phyloP scores from a whole-genome alignment of 495 filamentous ascomycete genomes.

The Talaromyces wortmannii region DNA sequence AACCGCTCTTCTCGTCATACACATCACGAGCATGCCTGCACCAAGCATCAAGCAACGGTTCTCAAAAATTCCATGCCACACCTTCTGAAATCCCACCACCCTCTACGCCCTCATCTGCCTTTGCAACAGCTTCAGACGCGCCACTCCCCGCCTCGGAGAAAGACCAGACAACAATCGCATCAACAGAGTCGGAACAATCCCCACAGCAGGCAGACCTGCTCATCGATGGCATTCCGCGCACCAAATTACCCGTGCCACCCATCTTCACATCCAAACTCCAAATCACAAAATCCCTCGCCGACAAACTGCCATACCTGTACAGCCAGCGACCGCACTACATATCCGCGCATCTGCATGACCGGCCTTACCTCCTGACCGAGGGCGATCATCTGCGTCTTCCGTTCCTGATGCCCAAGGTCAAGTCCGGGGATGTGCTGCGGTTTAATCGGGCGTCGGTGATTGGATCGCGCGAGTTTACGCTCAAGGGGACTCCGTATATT shows the following conservation, averaged over 20 bases:
- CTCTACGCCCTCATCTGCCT: constrained; percentile 23
- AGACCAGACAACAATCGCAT: background rate
- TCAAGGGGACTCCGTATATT: constrained; percentile 69
- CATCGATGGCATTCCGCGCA: constrained; percentile 14
- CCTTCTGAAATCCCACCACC: constrained; percentile 18
- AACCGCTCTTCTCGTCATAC: constrained; percentile 28
- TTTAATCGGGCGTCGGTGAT: constrained; percentile 74
- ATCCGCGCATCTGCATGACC: constrained; percentile 76
- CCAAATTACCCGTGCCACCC: constrained; percentile 29
- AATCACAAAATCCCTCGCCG: constrained; percentile 50
- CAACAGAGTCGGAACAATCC: background rate
- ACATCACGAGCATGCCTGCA: constrained; percentile 26
- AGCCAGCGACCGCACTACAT: constrained; percentile 82
- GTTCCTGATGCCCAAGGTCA: constrained; percentile 83
- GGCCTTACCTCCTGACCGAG: constrained; percentile 81
- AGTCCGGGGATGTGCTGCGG: constrained; percentile 75
- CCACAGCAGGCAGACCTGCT: constrained; percentile 8
- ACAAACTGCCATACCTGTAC: constrained; percentile 69
- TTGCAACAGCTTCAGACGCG: constrained; percentile 15
- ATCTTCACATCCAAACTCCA: constrained; percentile 28
- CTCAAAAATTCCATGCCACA: constrained; percentile 13
- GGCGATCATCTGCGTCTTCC: constrained; percentile 88
- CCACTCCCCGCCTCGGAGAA: constrained; percentile 3
- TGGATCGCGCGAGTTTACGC: constrained; percentile 84
- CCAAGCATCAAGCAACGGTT: constrained; percentile 13